A percentile compares a stretch with the other conserved stretches of the same genome.
Evolutionary conservation across 1,284 basidiomycete genomes (phyloP).

Genomic region (Xerocomus minutiporus): DNA sequence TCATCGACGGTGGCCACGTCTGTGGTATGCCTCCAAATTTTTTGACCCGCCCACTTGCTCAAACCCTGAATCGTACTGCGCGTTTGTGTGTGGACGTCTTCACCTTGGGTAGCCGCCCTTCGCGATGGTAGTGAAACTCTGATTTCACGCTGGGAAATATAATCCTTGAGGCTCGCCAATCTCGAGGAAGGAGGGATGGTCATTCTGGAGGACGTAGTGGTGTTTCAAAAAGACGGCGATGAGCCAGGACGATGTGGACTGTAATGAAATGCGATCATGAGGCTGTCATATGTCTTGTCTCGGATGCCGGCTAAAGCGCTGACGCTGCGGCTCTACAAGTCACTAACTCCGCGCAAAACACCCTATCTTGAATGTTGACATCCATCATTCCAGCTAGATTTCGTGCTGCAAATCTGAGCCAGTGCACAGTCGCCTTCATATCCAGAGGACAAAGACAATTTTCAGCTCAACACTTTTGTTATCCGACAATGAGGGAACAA

Average conservation of each 20-base stretch:
- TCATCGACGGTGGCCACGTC: conserved; percentile 28
- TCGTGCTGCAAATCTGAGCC: background rate
- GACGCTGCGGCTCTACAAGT: background rate
- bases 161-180: conserved; percentile 39
- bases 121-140: conserved; percentile 17
- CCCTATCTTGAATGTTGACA: conserved; percentile 5
- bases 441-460: conserved; percentile 1
- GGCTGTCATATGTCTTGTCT: background rate
- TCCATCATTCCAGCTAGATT: background rate
- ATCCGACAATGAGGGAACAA: conserved; percentile 14
- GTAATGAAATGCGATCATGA: conserved; percentile 11
- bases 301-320: background rate
- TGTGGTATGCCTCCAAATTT: conserved; percentile 29
- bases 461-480: conserved; percentile 3
- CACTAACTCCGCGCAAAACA: background rate
- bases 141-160: conserved; percentile 39
- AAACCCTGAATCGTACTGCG: conserved; percentile 33
- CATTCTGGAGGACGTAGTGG: conserved; percentile 33
- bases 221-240: conserved; percentile 1
- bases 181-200: conserved; percentile 32
- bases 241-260: conserved; percentile 2
- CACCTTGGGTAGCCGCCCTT: conserved; percentile 9
- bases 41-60: conserved; percentile 49
- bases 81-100: conserved; percentile 13
- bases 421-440: background rate